Evolutionary conservation across 2,329 filamentous ascomycete genomes (phyloP), one percentile per base, ranked within the genome.

Genomic region (Claviceps quebecensis): DNA sequence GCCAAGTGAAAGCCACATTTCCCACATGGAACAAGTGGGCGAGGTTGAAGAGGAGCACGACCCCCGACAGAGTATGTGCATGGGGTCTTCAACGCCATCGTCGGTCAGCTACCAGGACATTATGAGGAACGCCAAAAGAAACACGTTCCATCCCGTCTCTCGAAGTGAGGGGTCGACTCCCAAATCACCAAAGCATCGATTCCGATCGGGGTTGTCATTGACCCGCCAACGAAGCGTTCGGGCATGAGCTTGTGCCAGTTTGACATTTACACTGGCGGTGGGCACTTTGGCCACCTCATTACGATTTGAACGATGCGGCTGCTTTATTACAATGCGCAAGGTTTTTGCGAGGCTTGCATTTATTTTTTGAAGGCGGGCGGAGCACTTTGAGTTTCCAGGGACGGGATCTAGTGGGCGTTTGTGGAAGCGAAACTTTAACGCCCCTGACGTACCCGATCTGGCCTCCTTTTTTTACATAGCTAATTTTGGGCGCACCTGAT

Each of bases 41-140:
- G 66, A 67, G 48, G 62, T 64, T 26, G 55, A 60, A 38, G 61
- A 62, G 54, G 61, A 58, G 39, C 44, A 54, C 46, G 45, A 56
- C n/a, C 46, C 44, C 23, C 55, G 39, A 52, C 49, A 52, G 58
- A 59, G 43, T 57, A 51, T 8, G 46, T 55, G 52, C 52, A 54
- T 40, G 54, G 63, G 53, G 56, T 60, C 43, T 55, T 60, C 37
- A 56, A 52, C 50, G 4, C 40, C 26, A 16, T 22, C 55, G 29
- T 63, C 73, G n/a, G 58, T 69, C 34, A 74, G 67, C 6, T 76
- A 75, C 60, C 69, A 72, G 46, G 72, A 76, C 43, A 72, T 76
- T 48, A 62, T 76, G 44, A 65, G 59, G 56, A 62, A 66, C 0
- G 67, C 72, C 39, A 70, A 69, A 60, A 71, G 70, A 60, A 72